Base-by-base conservation (phyloP, 2,329 filamentous ascomycete genomes). In the Pyrenochaeta sp. region DNA sequence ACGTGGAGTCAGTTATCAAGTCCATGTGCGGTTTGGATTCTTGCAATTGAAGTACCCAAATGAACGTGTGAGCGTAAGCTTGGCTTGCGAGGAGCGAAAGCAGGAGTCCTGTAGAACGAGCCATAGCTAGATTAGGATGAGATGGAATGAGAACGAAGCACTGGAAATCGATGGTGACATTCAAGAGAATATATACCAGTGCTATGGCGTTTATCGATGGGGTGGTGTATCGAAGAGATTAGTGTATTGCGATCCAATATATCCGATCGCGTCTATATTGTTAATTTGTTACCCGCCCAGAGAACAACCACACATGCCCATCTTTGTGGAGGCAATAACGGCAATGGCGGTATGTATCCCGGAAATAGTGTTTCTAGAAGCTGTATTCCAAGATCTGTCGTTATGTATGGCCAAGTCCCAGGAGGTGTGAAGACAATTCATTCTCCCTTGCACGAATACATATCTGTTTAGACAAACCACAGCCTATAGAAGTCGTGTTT, bases 41-140 rank as follows among this genome's bases (percentile, higher is more conserved):
- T 7, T 15, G 22, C 17, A 23, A 34, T 10, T 5, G 13, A 34
- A 29, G 13, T 17, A 61, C 61, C 63, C 61, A 67, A 14, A 65
- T 64, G 47, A 60, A 65, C 2, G 60, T 64, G 39, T 67, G 63
- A 13, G 61, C 61, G 35, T 27, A 38, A 6, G 52, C 50, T 30
- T 60, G 52, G 8, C 51, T 36, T 7, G 53, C 39, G 20, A 63
- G 46, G 23, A 65, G 51, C 15, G 51, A 43, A 14, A 59, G 21
- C 11, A 58, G 13, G 26, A 63, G 35, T 3, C 50, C 31, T 7
- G 46, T 35, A 18, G 41, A 29, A 10, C 17, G 27, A 31, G 44
- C 35, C 56, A 63, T 60, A n/a, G n/a, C n/a, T n/a, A n/a, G n/a
- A n/a, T n/a, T n/a, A n/a, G n/a, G 34, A n/a, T 40, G 30, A 35